Conservation (phyloP, 306 rosid genomes). For the Carpinus fangiana region DNA sequence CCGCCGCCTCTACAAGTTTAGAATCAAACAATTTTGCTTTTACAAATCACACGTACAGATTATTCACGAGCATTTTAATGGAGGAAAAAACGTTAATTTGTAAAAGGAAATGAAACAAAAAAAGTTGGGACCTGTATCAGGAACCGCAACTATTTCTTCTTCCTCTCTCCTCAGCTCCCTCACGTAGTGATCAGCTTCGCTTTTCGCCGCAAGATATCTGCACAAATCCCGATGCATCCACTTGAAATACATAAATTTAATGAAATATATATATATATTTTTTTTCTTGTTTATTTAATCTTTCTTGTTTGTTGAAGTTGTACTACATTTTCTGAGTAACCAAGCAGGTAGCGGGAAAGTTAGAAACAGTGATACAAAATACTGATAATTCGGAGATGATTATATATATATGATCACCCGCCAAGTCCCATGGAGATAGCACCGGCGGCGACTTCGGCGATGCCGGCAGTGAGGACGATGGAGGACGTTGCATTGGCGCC, state of each 20-base stretch:
- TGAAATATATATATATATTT: too few relatives aligned
- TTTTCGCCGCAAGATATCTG: slow-evolving; percentile 89
- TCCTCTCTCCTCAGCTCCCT: slow-evolving; percentile 80
- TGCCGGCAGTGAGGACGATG: slow-evolving; percentile 71
- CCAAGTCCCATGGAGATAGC: slow-evolving; percentile 84
- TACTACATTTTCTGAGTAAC: not conserved
- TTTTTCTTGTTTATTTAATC: not conserved
- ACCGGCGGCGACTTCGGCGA: slow-evolving; percentile 75
- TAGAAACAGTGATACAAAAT: too few relatives aligned
- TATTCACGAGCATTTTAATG: not conserved
- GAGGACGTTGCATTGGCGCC: slow-evolving; percentile 69
- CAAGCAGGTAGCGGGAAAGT: not conserved
- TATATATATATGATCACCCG: slow-evolving; percentile 42
- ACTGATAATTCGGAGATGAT: too few relatives aligned
- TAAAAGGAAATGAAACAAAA: not conserved
- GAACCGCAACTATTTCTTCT: slow-evolving; percentile 73
- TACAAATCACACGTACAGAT: not conserved
- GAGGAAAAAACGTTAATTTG: not conserved
- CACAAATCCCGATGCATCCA: not conserved
- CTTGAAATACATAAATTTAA: not conserved
- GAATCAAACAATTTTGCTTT: not conserved
- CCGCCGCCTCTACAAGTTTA: slow-evolving; percentile 70
- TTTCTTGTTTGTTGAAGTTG: not conserved
- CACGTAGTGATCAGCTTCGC: slow-evolving; percentile 81
- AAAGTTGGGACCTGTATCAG: slow-evolving; percentile 59